Percentiles rank a stretch among this genome's conserved stretches.
phyloP scores from a whole-genome alignment of 208 protist genomes.

The Leishmania amazonensis region DNA sequence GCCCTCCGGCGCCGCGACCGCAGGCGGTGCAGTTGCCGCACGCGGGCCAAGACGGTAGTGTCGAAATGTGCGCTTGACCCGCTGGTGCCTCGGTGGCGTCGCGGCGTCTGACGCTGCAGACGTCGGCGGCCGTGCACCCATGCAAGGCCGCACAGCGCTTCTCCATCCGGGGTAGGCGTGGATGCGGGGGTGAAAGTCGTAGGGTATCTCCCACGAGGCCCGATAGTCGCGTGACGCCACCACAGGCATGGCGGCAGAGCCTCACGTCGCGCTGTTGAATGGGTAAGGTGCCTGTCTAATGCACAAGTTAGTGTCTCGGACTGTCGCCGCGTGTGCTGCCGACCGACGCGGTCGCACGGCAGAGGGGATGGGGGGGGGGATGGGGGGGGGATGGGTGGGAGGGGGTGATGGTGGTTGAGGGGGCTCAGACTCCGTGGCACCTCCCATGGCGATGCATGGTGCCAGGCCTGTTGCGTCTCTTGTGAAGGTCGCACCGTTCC shows the following conservation, averaged over 20 bases:
- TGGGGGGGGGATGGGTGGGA: not conserved
- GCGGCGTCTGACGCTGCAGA: not conserved
- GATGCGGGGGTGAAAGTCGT: slow-evolving; percentile 56
- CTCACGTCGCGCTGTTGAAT: not conserved
- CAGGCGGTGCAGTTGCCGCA: not conserved
- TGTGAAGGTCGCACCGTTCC: not conserved
- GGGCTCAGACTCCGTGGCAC: not conserved
- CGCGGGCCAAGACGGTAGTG: not conserved
- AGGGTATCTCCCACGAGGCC: slow-evolving; percentile 55
- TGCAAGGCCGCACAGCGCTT: slow-evolving; percentile 27
- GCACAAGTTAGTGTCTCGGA: not conserved
- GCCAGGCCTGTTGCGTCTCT: not conserved
- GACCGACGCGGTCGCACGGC: not conserved
- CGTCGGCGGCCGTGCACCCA: slow-evolving; percentile 3
- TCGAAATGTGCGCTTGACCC: not conserved
- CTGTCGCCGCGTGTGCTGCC: too few species aligned
- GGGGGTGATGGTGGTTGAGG: not conserved
- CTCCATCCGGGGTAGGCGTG: slow-evolving; percentile 28
- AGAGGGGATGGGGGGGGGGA: not conserved
- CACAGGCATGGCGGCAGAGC: not conserved
- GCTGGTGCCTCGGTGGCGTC: not conserved
- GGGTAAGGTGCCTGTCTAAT: not conserved
- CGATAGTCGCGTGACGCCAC: slow-evolving; percentile 17
- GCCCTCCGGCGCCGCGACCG: not conserved
- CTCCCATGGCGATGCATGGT: not conserved